These are phyloP conservation scores for Coemansia sp. DNA, from an alignment of 192 early-diverging fungal species.

Conservation along the genomic window DNA sequence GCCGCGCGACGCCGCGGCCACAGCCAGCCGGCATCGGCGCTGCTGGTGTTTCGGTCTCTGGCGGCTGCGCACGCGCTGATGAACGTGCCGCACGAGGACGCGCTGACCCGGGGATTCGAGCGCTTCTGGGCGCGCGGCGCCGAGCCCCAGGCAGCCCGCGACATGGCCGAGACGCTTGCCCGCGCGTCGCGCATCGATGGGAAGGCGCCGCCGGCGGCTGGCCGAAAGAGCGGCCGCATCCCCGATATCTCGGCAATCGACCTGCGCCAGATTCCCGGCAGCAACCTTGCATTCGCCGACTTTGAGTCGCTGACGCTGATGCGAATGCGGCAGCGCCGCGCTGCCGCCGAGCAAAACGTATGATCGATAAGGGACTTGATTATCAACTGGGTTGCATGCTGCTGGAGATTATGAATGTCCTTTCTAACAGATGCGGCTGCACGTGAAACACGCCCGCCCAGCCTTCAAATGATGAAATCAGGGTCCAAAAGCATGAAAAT, in stretches of 20 bases:
- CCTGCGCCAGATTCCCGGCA: slow-evolving; percentile 24
- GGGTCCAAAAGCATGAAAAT: slow-evolving; percentile 1
- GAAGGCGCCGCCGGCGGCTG: background rate
- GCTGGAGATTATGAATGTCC: too few species aligned
- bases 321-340: slow-evolving; percentile 38
- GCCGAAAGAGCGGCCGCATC: too few species aligned
- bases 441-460: slow-evolving; percentile 7
- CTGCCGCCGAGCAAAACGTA: background rate
- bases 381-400: too few species aligned
- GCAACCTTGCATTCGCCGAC: slow-evolving; percentile 26
- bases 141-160: slow-evolving; percentile 23
- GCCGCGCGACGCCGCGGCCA: background rate
- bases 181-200: background rate
- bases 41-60: slow-evolving; percentile 35
- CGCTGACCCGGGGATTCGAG: slow-evolving; percentile 9
- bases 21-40: slow-evolving; percentile 14
- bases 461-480: background rate
- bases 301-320: slow-evolving; percentile 45
- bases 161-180: background rate
- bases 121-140: slow-evolving; percentile 30
- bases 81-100: slow-evolving; percentile 5
- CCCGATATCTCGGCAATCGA: slow-evolving; percentile 28
- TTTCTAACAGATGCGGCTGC: slow-evolving; percentile 3
- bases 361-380: too few species aligned
- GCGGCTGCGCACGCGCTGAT: slow-evolving; percentile 40